Evolutionary conservation across 106 monocot genomes (phyloP).

Genomic region (Xerophyta viscosa): DNA sequence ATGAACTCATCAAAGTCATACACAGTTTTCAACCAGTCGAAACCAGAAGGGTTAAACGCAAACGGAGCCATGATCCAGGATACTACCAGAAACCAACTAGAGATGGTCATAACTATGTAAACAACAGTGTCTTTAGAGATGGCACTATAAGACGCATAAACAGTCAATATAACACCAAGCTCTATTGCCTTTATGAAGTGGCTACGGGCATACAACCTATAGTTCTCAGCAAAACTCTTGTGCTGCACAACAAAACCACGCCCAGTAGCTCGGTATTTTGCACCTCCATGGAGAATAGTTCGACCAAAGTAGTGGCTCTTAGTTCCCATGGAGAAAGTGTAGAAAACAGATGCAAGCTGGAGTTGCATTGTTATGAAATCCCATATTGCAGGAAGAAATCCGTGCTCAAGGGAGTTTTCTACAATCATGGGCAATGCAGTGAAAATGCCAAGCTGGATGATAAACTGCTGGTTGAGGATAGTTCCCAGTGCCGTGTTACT

Average conservation of each 20-base stretch:
- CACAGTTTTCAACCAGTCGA: constrained; percentile 94
- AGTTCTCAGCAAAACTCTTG: constrained; percentile 88
- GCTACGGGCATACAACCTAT: constrained; percentile 88
- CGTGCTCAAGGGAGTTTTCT: constrained; percentile 68
- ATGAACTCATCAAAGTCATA: constrained; percentile 90
- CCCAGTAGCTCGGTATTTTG: constrained; percentile 84
- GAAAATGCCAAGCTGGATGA: constrained; percentile 66
- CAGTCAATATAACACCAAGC: constrained; percentile 72
- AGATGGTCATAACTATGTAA: constrained; percentile 81
- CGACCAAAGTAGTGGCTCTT: constrained; percentile 94
- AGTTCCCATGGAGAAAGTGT: constrained; percentile 98
- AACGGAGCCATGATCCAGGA: constrained; percentile 94
- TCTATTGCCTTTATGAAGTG: constrained; percentile 97
- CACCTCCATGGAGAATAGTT: constrained; percentile 98
- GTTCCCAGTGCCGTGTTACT: constrained; percentile 54
- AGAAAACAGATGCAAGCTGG: constrained; percentile 84
- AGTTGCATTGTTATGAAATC: constrained; percentile 97
- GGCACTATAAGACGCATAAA: constrained; percentile 81
- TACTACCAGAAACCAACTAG: constrained; percentile 84
- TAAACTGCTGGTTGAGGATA: constrained; percentile 73
- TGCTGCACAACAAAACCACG: constrained; percentile 97
- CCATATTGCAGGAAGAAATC: constrained; percentile 70
- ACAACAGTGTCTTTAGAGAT: constrained; percentile 58
- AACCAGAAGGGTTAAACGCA: constrained; percentile 85
- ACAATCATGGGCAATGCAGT: constrained; percentile 76